Base-by-base conservation (phyloP, 192 early-diverging fungal genomes). In the Backusella australiensis region DNA sequence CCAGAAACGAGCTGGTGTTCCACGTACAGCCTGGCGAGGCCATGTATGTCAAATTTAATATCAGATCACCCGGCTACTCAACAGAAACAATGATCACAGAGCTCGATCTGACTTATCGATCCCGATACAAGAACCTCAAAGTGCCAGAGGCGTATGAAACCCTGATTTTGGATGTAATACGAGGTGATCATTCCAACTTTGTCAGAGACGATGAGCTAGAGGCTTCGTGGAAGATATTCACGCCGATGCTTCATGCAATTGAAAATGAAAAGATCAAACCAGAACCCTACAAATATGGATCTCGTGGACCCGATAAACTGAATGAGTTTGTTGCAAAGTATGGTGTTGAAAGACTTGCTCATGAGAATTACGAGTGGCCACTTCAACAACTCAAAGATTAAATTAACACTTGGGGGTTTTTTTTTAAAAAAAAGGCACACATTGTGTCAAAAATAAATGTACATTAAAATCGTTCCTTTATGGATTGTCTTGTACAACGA, bases 131-230 rank as follows among this genome's bases (percentile, higher is more conserved):
- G 69, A 92, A 94, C 69, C 74, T 93, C 67, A 90, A 91, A 80
- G 97, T 99, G 81, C 98, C 98, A 19, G 96, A 98, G 80, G 98
- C 98, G 3, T 99, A 99, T 80, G 96, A 97, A 73, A 88, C 95
- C 34, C 85, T 99, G 72, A 95, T 99, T 74, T 86, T 98, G 42
- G 98, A 98, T 75, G 91, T 94, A 14, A 80, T 99, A 39, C 92
- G 92, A 67, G 94, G 95, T 29, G 97, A 98, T 76, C 95, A 99
- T 78, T 93, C 92, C 69, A 97, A 98, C 88, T 97, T 99, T 92
- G 94, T 98, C 34, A 86, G 94, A 53, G 87, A 91, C 78, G 94
- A 96, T 85, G 95, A 97, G 86, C 85, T 99, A 21, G 96, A 97
- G 78, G 96, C 93, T 71, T 95, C 98, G 6, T 99, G 98, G 98